These are phyloP conservation scores for Acidiella bohemica DNA, from an alignment of 495 filamentous ascomycete genomes.

Conservation along the genomic window DNA sequence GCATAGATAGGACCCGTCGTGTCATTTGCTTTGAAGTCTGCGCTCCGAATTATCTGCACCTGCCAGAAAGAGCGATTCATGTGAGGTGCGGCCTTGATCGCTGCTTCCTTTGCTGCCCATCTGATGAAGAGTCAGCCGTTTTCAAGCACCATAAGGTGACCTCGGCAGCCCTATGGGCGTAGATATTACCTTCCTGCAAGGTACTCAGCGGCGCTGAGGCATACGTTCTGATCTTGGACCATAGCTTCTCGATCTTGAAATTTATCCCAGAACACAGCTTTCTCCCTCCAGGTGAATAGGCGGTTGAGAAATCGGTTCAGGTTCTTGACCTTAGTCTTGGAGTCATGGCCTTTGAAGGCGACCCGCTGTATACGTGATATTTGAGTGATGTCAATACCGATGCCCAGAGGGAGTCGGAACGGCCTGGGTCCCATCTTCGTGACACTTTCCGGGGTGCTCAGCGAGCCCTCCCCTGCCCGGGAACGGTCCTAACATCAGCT, in stretches of 20 bases:
- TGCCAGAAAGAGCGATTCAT: constrained; percentile 34
- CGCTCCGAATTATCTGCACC: constrained; percentile 30
- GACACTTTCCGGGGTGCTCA: too few species aligned
- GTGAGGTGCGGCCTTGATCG: constrained; percentile 43
- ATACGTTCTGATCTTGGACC: neutral
- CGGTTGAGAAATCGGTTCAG: constrained; percentile 7
- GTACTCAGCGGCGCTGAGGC: neutral
- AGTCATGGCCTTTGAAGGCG: constrained; percentile 17
- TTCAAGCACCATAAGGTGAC: neutral
- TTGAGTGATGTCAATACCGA: constrained; percentile 47
- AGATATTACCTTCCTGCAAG: constrained; percentile 19
- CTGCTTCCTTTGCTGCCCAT: constrained; percentile 53
- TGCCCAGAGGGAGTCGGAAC: constrained; percentile 35
- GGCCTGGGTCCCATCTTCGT: constrained; percentile 28
- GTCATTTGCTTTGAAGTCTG: too few species aligned
- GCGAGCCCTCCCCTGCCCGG: too few species aligned
- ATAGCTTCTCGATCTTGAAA: constrained; percentile 2
- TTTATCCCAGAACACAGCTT: constrained; percentile 1
- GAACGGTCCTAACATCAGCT: too few species aligned
- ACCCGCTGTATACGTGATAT: constrained; percentile 33
- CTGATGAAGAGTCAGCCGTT: neutral
- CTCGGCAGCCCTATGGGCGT: too few species aligned
- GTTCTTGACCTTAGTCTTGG: neutral
- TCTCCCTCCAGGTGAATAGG: constrained; percentile 10
- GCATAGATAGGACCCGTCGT: constrained; percentile 6